Percentiles rank a stretch among this genome's conserved stretches.
Conservation (phyloP, 345 rosid genomes). For the sweet orange (Citrus sinensis) region DNA sequence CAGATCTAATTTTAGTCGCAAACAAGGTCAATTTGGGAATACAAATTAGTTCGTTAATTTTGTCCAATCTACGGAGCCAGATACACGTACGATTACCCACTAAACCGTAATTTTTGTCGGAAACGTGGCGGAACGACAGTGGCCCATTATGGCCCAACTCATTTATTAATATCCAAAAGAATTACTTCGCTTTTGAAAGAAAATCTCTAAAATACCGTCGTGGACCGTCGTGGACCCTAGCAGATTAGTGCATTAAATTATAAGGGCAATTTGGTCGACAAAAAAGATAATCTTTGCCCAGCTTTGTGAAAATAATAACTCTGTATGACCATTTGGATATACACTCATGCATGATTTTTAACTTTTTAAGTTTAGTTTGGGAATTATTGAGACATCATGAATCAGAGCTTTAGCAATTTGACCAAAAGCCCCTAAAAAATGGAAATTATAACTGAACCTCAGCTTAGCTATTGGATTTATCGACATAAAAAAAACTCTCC, state of each 20-base stretch:
- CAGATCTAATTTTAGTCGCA: background rate
- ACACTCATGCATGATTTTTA: constrained; percentile 13
- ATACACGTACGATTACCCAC: background rate
- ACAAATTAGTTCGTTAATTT: background rate
- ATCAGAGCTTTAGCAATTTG: background rate
- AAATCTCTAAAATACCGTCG: too few relatives aligned
- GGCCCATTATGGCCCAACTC: background rate
- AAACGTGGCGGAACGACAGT: constrained; percentile 9
- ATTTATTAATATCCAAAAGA: constrained; percentile 2
- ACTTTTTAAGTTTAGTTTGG: background rate
- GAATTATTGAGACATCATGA: constrained; percentile 23
- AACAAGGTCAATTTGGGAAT: background rate
- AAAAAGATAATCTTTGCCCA: background rate
- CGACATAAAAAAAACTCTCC: constrained; percentile 18
- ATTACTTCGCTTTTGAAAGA: too few relatives aligned
- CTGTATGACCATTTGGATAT: background rate
- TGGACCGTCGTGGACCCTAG: too few relatives aligned
- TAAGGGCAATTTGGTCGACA: background rate
- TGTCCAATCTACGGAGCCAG: background rate
- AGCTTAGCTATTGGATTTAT: background rate
- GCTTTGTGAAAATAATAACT: too few relatives aligned
- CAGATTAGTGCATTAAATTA: too few relatives aligned
- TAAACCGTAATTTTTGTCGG: constrained; percentile 3
- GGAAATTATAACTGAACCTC: background rate
- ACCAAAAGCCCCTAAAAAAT: constrained; percentile 10